A percentile compares a stretch with the other conserved stretches of the same genome.
phyloP scores from a whole-genome alignment of 176 grass and related monocot genomes.

The Canna indica region DNA sequence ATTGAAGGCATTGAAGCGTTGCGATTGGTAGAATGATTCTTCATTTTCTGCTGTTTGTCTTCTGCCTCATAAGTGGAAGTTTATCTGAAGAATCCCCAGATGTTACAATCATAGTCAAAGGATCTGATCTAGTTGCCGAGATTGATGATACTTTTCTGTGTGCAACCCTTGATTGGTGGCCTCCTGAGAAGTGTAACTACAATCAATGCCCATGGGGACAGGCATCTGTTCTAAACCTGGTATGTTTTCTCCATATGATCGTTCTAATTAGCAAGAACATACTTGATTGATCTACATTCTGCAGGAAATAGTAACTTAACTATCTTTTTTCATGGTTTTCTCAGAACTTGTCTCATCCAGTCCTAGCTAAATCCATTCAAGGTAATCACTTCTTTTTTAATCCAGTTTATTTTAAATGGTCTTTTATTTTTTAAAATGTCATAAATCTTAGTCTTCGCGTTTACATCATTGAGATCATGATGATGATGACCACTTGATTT shows the following conservation, averaged over 20 bases:
- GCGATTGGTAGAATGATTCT: background rate
- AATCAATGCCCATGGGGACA: conserved; percentile 84
- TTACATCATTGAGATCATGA: too few relatives aligned
- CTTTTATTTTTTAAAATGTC: too few relatives aligned
- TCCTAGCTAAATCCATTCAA: conserved; percentile 79
- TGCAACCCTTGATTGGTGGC: conserved; percentile 97
- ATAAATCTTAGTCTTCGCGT: too few relatives aligned
- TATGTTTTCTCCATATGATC: background rate
- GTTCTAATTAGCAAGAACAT: conserved; percentile 2
- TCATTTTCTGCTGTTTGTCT: conserved; percentile 3
- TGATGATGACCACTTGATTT: background rate
- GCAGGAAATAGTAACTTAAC: background rate
- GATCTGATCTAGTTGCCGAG: conserved; percentile 49
- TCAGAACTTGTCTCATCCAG: conserved; percentile 67
- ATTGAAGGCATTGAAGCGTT: background rate
- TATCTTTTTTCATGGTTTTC: conserved; percentile 8
- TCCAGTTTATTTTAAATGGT: conserved; percentile 12
- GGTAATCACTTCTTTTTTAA: conserved; percentile 28
- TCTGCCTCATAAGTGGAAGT: conserved; percentile 26
- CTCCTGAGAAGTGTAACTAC: conserved; percentile 92
- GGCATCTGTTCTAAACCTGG: conserved; percentile 80
- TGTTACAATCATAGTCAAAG: conserved; percentile 58
- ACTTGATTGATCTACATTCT: background rate
- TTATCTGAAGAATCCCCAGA: conserved; percentile 52
- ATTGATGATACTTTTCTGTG: conserved; percentile 70